Evolutionary conservation across 306 rosid species (phyloP).

Genomic region (Castanopsis chinensis): DNA sequence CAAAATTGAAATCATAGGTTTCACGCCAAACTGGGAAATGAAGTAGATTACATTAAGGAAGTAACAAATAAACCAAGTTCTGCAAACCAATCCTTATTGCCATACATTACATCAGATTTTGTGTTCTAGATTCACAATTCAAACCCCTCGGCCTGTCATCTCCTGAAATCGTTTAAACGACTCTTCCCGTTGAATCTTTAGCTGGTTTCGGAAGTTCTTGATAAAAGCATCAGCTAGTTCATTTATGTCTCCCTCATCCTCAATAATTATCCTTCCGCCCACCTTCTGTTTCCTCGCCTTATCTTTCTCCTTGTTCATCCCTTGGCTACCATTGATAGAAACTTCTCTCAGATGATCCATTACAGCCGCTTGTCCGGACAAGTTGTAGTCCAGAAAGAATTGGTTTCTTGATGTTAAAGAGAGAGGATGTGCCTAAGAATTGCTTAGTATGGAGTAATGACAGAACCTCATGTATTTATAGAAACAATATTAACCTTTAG

Average conservation of each 20-base stretch:
- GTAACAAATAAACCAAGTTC: neutral
- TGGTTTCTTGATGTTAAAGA: constrained; percentile 3
- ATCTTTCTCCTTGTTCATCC: constrained; percentile 15
- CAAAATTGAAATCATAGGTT: too few relatives aligned
- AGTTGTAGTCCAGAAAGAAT: neutral
- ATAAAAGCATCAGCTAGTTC: constrained; percentile 60
- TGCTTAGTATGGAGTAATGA: constrained; percentile 8
- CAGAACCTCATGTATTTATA: constrained; percentile 21
- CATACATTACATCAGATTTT: neutral
- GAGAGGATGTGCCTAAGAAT: neutral
- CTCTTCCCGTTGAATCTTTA: constrained; percentile 51
- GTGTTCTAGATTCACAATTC: constrained; percentile 8
- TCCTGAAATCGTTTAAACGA: constrained; percentile 42
- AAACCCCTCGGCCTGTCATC: constrained; percentile 37
- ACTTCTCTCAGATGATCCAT: constrained; percentile 49
- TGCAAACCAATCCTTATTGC: neutral
- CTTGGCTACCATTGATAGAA: constrained; percentile 9
- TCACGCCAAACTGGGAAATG: too few relatives aligned
- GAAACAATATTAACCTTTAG: neutral
- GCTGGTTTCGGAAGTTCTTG: constrained; percentile 53
- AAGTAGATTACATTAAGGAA: neutral
- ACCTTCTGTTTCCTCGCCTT: constrained; percentile 15
- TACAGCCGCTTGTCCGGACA: neutral
- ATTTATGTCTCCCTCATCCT: constrained; percentile 40
- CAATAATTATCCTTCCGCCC: neutral